Evolutionary conservation across 441 rosid species (phyloP).

Genomic region (Theobroma grandiflorum): DNA sequence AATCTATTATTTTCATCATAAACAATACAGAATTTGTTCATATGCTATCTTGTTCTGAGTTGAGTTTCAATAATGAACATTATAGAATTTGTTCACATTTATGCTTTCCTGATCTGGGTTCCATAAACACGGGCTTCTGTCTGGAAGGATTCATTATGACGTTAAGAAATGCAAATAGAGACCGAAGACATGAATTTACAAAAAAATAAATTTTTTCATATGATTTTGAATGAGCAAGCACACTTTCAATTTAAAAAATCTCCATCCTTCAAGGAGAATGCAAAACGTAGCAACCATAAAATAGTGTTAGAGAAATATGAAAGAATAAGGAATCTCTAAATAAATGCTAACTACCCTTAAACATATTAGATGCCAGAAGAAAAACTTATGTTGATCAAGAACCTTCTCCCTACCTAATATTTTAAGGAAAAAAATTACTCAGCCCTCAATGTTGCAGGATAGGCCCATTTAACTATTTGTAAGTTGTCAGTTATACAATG

Average conservation of each 20-base stretch:
- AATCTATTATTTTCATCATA: not conserved
- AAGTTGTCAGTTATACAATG: not conserved
- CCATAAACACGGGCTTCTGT: not conserved
- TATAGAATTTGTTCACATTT: not conserved
- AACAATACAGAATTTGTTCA: conserved; percentile 6
- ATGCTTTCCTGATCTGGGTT: not conserved
- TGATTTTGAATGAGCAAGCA: not conserved
- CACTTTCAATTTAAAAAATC: not conserved
- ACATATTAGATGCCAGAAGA: not conserved
- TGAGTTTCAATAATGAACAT: not conserved
- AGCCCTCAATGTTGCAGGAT: conserved; percentile 21
- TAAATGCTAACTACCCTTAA: not conserved
- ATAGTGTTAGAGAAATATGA: not conserved
- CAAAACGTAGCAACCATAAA: not conserved
- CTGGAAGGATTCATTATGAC: not conserved
- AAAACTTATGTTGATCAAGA: not conserved
- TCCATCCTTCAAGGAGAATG: not conserved
- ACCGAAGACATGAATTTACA: not conserved
- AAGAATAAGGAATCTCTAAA: not conserved
- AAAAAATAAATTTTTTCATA: not conserved
- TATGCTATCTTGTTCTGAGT: not conserved
- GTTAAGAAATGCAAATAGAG: not conserved
- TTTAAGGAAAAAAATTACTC: not conserved
- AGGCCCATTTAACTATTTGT: not conserved
- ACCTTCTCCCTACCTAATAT: not conserved